Evolutionary conservation across 345 rosid species (phyloP), one percentile per base, ranked within the genome.

Genomic region (Moricandia moricandioides): DNA sequence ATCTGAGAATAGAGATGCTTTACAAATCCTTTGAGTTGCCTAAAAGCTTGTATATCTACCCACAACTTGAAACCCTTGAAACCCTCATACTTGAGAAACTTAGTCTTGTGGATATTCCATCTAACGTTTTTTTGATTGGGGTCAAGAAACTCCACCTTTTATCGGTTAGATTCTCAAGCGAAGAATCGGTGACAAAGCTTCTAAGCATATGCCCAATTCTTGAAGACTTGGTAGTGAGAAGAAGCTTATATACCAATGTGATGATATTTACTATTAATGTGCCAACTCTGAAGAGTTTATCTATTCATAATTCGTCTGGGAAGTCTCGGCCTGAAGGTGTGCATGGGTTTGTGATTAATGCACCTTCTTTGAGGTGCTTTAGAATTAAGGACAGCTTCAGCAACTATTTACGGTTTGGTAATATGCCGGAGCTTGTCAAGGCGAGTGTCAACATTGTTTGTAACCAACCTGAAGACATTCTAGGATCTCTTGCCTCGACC

Each of bases 131-230:
- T 65, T 29, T 57, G 47, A 1, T 1, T 0, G 34, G 27, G 3
- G 14, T 73, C 34, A 73, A 55, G 43, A 3, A 49, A 65, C 71
- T 73, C 27, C 78, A 73, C 27, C 60, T 74, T 13, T 29, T 73
- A 16, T 73, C 62, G 2, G 77, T 73, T 0, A 71, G n/a, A 13
- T 71, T 60, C 45, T 4, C 14, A 10, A 0, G 35, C 0, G 62
- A 72, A 1, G 51, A 72, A 5, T 72, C 69, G 62, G 69, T 34
- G 35, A 8, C 6, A 18, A 72, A 0, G 51, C 69, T 62, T 51
- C 12, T 72, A 13, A 47, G 68, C 58, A 51, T 4, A 21, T 72
- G 61, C 10, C 24, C 68, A 11, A 0, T 1, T 33, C 60, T 71
- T 71, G 69, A 72, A 51, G 76, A 72, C 10, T 62, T 72, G 76